Evolutionary conservation across 1,284 basidiomycete species (phyloP).

Genomic region (Mixia osmundae): DNA sequence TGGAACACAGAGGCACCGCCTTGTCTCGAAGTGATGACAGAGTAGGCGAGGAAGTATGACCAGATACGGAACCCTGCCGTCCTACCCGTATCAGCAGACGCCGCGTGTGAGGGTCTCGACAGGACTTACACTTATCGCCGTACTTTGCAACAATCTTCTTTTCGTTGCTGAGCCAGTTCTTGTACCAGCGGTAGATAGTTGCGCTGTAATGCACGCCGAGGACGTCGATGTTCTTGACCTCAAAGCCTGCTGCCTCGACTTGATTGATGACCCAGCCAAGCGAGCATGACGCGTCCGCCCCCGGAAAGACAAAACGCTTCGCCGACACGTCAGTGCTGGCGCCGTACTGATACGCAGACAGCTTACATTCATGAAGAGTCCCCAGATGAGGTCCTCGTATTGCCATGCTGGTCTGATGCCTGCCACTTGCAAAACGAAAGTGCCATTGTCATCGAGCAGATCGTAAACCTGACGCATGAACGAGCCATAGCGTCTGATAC

Average conservation of each 20-base stretch:
- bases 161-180: slow-evolving; percentile 41
- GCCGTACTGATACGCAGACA: slow-evolving; percentile 14
- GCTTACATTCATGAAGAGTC: slow-evolving; percentile 47
- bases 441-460: slow-evolving; percentile 78
- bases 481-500: slow-evolving; percentile 68
- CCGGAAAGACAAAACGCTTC: slow-evolving; percentile 49
- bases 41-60: slow-evolving; percentile 16
- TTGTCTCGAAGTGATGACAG: slow-evolving; percentile 13
- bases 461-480: slow-evolving; percentile 86
- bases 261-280: slow-evolving; percentile 82
- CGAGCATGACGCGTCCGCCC: slow-evolving; percentile 84
- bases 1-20: slow-evolving; percentile 21
- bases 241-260: slow-evolving; percentile 74
- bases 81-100: too few species aligned
- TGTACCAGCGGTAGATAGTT: slow-evolving; percentile 78
- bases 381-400: slow-evolving; percentile 90
- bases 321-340: too few species aligned
- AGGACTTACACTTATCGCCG: slow-evolving; percentile 58
- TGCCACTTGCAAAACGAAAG: slow-evolving; percentile 88
- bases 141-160: slow-evolving; percentile 71
- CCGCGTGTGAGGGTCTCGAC: too few species aligned
- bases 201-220: slow-evolving; percentile 50
- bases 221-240: slow-evolving; percentile 88
- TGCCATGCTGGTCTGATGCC: slow-evolving; percentile 88
- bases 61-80: slow-evolving; percentile 24